phyloP scores from a whole-genome alignment of 2,329 filamentous ascomycete species.

The Fusarium devonianum region DNA sequence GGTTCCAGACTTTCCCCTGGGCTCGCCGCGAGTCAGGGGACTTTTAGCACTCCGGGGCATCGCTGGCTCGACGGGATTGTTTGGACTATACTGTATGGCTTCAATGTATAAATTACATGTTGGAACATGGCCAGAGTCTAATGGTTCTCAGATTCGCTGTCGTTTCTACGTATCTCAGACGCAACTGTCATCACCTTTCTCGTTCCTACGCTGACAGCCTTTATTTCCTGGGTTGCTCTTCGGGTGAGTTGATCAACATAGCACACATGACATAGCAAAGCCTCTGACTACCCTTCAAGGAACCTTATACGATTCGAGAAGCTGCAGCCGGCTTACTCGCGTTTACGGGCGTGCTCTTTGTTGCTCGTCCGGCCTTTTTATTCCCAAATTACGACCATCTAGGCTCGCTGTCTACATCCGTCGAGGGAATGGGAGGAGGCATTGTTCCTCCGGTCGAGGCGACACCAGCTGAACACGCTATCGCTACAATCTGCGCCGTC shows the following conservation, averaged over 20 bases:
- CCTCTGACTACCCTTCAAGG: conserved; percentile 53
- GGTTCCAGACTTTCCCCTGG: conserved; percentile 70
- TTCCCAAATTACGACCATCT: conserved; percentile 48
- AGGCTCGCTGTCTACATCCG: conserved; percentile 7
- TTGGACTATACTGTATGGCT: conserved; percentile 58
- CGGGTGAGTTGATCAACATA: conserved; percentile 13
- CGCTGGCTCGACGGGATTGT: conserved; percentile 71
- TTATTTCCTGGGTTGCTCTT: conserved; percentile 67
- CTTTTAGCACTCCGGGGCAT: conserved; percentile 70
- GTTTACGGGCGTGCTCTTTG: conserved; percentile 75
- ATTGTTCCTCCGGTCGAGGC: conserved; percentile 43
- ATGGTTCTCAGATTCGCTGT: conserved; percentile 56
- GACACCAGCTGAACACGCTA: conserved; percentile 67
- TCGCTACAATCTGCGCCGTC: conserved; percentile 71
- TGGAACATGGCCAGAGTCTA: background rate
- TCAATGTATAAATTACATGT: rapidly evolving
- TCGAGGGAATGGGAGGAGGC: conserved; percentile 23
- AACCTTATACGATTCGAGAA: conserved; percentile 76
- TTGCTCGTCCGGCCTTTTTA: conserved; percentile 72
- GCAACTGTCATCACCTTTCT: conserved; percentile 83
- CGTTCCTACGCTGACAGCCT: conserved; percentile 71
- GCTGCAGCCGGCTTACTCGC: conserved; percentile 74
- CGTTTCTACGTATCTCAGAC: conserved; percentile 79
- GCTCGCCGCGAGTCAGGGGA: conserved; percentile 65
- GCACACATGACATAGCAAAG: conserved; percentile 17